Evolutionary conservation across 2,329 filamentous ascomycete genomes (phyloP), one percentile per base, ranked within the genome.

Genomic region (Lomentospora prolificans): DNA sequence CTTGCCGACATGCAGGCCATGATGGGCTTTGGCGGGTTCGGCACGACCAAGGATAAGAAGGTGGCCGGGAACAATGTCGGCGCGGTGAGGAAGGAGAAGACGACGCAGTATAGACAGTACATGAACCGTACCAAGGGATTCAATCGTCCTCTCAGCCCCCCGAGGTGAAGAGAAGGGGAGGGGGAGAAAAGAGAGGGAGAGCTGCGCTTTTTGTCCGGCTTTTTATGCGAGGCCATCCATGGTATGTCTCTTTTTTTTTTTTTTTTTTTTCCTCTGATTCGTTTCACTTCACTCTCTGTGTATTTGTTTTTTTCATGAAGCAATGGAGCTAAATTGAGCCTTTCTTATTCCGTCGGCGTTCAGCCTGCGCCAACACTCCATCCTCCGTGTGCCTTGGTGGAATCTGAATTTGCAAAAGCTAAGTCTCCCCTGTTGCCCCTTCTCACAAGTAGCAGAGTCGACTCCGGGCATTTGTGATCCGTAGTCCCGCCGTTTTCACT

Each of bases 51-150:
- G 71, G 84, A 88, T 58, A 90, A 87, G 55, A 95, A 96, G 67
- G 85, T 99, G 1, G 79, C 81, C 0, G 94, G 94, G 2, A 99
- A 99, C 67, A 84, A 90, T 66, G 82, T 86, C 44, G 91, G 88
- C 56, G 89, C 77, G 0, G 84, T 96, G 54, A 77, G 86, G 62
- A 96, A 94, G 77, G 90, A 94, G 73, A 96, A 96, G 82, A 91
- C 90, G 81, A 88, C 86, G 12, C 82, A 95, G 75, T 97, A 96
- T 66, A 80, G 94, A 63, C 94, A 99, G 79, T 99, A 99, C 71
- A 99, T 99, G 84, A 94, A 94, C 66, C 80, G 88, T 57, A 76
- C 84, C 53, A 88, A 88, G 56, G 88, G 88, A 4, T 94, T 94
- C 75, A 94, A 92, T 67, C 73, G 88, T 63, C 87, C 88, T 50